Evolutionary conservation across 441 rosid species (phyloP), one percentile per base, ranked within the genome.

Genomic region (Euphorbia neoarborescens): DNA sequence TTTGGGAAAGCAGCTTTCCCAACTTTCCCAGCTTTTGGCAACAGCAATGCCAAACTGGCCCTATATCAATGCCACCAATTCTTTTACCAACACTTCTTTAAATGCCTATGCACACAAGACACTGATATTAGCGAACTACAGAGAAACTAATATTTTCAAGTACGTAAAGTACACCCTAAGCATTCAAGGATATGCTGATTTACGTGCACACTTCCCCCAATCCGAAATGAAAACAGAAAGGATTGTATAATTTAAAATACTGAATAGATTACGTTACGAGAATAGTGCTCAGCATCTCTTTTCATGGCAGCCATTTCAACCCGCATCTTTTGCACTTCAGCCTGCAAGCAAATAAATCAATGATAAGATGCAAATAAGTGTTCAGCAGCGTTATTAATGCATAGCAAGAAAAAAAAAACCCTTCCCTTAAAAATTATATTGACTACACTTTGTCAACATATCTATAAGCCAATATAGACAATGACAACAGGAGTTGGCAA

Each of bases 291-390:
- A 25, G 98, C 96, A 83, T 92, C 99, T 79, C 98, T 89, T 84
- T 87, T 92, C 96, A 95, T 89, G 72, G 98, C 91, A 60, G 99
- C 97, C 89, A 90, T 84, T 86, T 95, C 98, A 62, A 92, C 98
- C 83, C 96, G 87, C 88, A 90, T 82, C 81, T 95, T 95, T 82
- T 95, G 96, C 79, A 85, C 66, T 82, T 92, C 99, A 80, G 86
- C 93, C 99, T 95, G 84, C 71, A 81, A 77, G 44, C 75, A 76
- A 74, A 78, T 64, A 75, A 77, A 56, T 25, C 67, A 35, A 65
- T 48, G 66, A 54, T 38, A 28, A 20, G 19, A 65, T 40, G 34
- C 35, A 70, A 62, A 65, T 22, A 34, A 50, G n/a, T 6, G 42
- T 19, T 63, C 30, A 53, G 27, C 28, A 35, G 54, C 51, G 46